phyloP scores from a whole-genome alignment of 2,329 filamentous ascomycete species.

The Drechslerella dactyloides region DNA sequence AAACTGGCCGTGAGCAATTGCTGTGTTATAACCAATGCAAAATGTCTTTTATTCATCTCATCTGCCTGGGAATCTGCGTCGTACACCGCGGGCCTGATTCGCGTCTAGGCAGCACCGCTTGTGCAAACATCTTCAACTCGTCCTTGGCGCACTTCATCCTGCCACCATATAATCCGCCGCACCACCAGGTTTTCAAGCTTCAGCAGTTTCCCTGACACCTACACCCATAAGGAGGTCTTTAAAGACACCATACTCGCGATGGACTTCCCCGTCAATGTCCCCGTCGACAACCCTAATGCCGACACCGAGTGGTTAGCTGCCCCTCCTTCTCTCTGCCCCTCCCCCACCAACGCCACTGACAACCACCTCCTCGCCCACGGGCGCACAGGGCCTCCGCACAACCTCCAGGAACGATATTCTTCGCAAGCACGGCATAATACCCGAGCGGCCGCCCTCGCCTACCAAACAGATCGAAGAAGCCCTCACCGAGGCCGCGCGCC shows the following conservation, averaged over 20 bases:
- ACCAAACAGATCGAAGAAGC: slow-evolving; percentile 97
- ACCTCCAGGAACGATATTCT: slow-evolving; percentile 92
- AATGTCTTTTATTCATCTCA: too few relatives aligned
- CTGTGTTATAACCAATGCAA: too few relatives aligned
- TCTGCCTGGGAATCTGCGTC: background rate
- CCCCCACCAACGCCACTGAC: slow-evolving; percentile 33
- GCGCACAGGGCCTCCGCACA: slow-evolving; percentile 47
- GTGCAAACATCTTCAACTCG: slow-evolving; percentile 18
- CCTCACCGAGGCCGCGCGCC: slow-evolving; percentile 77
- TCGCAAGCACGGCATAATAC: slow-evolving; percentile 93
- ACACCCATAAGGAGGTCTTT: background rate
- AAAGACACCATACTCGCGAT: slow-evolving; percentile 34
- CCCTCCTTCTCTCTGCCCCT: slow-evolving; percentile 22
- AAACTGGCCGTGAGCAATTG: too few relatives aligned
- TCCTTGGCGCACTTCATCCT: background rate
- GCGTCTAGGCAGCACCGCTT: slow-evolving; percentile 34
- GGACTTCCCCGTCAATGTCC: slow-evolving; percentile 64
- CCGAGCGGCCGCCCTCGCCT: slow-evolving; percentile 94
- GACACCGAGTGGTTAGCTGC: slow-evolving; percentile 87
- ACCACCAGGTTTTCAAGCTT: background rate
- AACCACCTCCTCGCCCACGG: slow-evolving; percentile 19
- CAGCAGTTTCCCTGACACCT: background rate
- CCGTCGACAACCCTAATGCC: slow-evolving; percentile 91
- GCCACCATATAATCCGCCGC: background rate
- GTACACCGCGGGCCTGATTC: background rate